These are phyloP conservation scores for Smallanthus sonchifolius DNA, from an alignment of 129 eudicot species.

Conservation along the genomic window DNA sequence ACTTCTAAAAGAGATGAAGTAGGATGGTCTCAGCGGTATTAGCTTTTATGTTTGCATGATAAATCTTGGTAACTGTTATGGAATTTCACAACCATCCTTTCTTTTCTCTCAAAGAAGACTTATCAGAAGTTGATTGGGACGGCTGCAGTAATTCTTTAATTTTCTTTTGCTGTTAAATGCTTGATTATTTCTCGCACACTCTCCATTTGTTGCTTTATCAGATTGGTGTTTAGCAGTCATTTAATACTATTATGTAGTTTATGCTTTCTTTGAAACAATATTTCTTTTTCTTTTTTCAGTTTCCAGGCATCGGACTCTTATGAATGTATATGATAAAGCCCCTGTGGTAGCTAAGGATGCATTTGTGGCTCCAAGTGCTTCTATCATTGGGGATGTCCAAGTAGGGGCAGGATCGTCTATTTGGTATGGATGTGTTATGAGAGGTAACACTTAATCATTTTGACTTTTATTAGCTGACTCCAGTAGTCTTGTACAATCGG, in stretches of 20 bases:
- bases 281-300: conserved; percentile 30
- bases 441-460: conserved; percentile 44
- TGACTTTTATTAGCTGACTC: neutral
- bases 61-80: neutral
- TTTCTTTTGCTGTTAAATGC: neutral
- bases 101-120: neutral
- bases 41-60: conserved; percentile 7
- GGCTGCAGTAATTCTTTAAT: neutral
- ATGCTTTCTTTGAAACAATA: neutral
- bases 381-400: conserved; percentile 72
- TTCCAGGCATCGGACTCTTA: conserved; percentile 79
- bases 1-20: neutral
- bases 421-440: conserved; percentile 80
- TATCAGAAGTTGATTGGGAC: neutral
- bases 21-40: neutral
- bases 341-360: conserved; percentile 72
- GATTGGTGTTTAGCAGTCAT: neutral
- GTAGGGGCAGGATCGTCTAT: conserved; percentile 67
- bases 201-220: neutral
- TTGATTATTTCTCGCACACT: neutral
- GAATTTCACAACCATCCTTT: neutral
- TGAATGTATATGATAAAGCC: conserved; percentile 68
- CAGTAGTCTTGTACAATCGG: neutral
- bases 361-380: conserved; percentile 89
- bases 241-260: conserved; percentile 4